Percentiles rank a stretch among this genome's conserved stretches.
These are phyloP conservation scores for Parachaetomium inaequale DNA, from an alignment of 495 filamentous ascomycete genomes.

Conservation along the genomic window DNA sequence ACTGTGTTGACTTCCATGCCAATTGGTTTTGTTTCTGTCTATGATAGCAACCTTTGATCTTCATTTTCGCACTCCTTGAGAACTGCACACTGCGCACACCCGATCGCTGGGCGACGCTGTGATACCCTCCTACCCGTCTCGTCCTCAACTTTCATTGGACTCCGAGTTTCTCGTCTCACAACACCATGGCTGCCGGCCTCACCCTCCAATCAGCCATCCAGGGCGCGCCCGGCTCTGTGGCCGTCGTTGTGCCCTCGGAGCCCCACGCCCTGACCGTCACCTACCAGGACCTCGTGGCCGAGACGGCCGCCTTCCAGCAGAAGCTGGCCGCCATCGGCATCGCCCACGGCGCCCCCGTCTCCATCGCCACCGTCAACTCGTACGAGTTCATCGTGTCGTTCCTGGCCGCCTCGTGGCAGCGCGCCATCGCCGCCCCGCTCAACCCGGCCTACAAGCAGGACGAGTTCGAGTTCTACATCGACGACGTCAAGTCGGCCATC, in stretches of 20 bases:
- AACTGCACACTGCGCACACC: background rate
- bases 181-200: constrained; percentile 26
- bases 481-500: constrained; percentile 72
- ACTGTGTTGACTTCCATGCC: background rate
- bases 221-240: constrained; percentile 41
- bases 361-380: constrained; percentile 72
- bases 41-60: background rate
- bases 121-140: no score
- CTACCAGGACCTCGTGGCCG: constrained; percentile 57
- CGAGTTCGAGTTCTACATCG: constrained; percentile 87
- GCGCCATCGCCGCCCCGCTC: constrained; percentile 73
- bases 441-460: constrained; percentile 82
- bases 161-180: background rate
- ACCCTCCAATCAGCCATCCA: constrained; percentile 46
- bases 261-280: constrained; percentile 57
- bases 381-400: constrained; percentile 82
- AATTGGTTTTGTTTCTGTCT: background rate
- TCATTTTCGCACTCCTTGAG: background rate
- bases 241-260: constrained; percentile 65
- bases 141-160: constrained; percentile 2
- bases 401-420: constrained; percentile 71
- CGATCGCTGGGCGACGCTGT: constrained; percentile 2
- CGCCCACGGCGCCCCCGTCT: constrained; percentile 60
- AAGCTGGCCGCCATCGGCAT: constrained; percentile 71
- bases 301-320: constrained; percentile 62